Evolutionary conservation across 306 rosid species (phyloP), one percentile per base, ranked within the genome.

Genomic region (Comarum palustre): DNA sequence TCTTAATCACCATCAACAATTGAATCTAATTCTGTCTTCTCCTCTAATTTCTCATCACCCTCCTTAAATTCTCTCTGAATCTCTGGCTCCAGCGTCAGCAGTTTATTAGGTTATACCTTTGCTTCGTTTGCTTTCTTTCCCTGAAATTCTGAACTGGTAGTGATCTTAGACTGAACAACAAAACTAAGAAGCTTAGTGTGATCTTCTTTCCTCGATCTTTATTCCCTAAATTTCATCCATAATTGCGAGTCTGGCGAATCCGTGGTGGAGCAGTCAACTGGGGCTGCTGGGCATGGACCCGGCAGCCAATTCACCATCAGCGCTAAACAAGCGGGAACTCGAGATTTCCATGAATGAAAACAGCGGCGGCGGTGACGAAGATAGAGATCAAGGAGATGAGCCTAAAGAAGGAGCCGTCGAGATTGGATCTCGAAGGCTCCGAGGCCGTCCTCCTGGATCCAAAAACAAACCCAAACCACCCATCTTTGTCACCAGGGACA

Each of bases 381-480:
- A 88, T 3, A 68, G 89, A 67, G 92, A 76, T 6, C 78, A 64
- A 57, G 82, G 76, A 0, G 92, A 89, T 9, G 98, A 93, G 51
- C 94, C 96, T 0, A 87, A 19, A 74, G 97, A 95, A 24, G 99
- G 96, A 0, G 97, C 96, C 0, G 96, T 95, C 0, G 97, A 90
- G 24, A 75, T 86, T 24, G 96, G 99, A 42, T 79, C 48, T 25
- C 82, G 96, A 1, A 77, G 99, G 52, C 97, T 96, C 12, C 77
- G 99, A 52, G 99, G 99, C 36, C 84, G 99, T 1, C 99, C 99
- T 12, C 89, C 99, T 0, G 99, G 99, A 47, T 91, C 99, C 48
- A 95, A 91, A 63, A 95, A 95, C 85, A 91, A 92, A 51, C 97
- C 96, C 0, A 95, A 90, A 77, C 99, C 97, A 2, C 99, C 99